Evolutionary conservation across 805 yeast genomes (phyloP), one percentile per base, ranked within the genome.

Genomic region (Candida methanosorbosa): DNA sequence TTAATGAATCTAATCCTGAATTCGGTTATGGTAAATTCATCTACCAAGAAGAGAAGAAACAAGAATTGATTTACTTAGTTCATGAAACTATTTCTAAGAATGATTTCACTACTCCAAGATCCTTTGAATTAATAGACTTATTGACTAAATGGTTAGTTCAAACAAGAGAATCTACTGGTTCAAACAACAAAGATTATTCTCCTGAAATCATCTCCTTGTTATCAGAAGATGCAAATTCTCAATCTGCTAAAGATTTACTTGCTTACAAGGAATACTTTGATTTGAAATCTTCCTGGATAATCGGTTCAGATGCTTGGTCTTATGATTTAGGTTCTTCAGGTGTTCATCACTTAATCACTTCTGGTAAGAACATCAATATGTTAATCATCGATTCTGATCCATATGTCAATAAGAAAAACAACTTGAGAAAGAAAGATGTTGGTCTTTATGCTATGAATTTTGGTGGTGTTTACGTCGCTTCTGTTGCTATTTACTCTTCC

Each of bases 301-400:
- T 90, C 37, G 96, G 97, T 22, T 86, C 96, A 15, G 97, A 90
- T 56, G 76, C 92, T 22, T 90, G 97, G 97, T 73, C 95, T 16
- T 87, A 80, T 54, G 97, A 90, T 61, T 64, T 85, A 46, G 97
- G 97, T 29, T 67, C 82, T 41, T 81, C 95, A 5, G 95, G 97
- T 54, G 79, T 90, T 34, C 97, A 90, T 56, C 80, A 81, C 47
- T 79, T 86, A 4, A 64, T 90, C 30, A 61, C 87, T 19, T 77
- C 88, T 0, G 79, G 79, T 30, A 70, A 76, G 54, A 83, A 86
- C 53, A 62, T 90, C 46, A 90, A 90, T 56, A 71, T 90, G 72
- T 71, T 90, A 50, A 68, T 90, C 39, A 79, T 90, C 49, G 97
- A 90, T 55, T 81, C 88, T 13, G 88, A 85, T 52, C 90, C 95